These are phyloP conservation scores for Agaricus subrufescens DNA, from an alignment of 768 basidiomycete genomes.

Conservation along the genomic window DNA sequence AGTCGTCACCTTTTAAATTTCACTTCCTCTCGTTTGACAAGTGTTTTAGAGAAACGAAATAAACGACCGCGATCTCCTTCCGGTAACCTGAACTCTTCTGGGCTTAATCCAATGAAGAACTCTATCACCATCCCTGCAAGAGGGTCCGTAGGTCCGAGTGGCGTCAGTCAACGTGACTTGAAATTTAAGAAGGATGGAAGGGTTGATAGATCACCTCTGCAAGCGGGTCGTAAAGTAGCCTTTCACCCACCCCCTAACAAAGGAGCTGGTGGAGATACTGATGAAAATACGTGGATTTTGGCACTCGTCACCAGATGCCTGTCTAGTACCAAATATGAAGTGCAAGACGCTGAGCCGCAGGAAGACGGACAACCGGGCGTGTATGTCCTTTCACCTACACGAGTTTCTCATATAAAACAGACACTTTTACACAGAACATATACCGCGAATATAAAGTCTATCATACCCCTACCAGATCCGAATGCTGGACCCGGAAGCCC, in stretches of 20 bases:
- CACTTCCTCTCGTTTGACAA: background rate
- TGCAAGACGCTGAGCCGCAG: constrained; percentile 80
- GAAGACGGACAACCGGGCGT: constrained; percentile 73
- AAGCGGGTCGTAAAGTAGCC: constrained; percentile 73
- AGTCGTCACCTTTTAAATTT: background rate
- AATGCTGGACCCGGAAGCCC: constrained; percentile 51
- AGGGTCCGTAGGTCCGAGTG: constrained; percentile 49
- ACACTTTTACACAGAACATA: constrained; percentile 20
- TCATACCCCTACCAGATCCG: constrained; percentile 80
- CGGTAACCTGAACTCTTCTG: constrained; percentile 42
- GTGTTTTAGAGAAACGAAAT: constrained; percentile 58
- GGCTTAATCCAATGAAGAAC: constrained; percentile 25
- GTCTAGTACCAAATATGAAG: constrained; percentile 78
- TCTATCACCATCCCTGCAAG: constrained; percentile 57
- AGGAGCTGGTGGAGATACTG: constrained; percentile 34
- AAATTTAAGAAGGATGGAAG: constrained; percentile 63
- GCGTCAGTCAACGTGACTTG: constrained; percentile 55
- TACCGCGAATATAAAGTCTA: constrained; percentile 61
- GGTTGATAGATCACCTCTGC: constrained; percentile 59
- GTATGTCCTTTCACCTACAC: constrained; percentile 23
- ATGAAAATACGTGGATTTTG: constrained; percentile 71
- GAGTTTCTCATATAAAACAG: constrained; percentile 5
- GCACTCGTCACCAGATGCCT: constrained; percentile 71
- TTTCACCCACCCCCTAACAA: constrained; percentile 69
- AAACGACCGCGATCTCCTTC: constrained; percentile 77